Evolutionary conservation across 1,139 yeast genomes (phyloP).

Genomic region (Sugiyamaella xylanicola): DNA sequence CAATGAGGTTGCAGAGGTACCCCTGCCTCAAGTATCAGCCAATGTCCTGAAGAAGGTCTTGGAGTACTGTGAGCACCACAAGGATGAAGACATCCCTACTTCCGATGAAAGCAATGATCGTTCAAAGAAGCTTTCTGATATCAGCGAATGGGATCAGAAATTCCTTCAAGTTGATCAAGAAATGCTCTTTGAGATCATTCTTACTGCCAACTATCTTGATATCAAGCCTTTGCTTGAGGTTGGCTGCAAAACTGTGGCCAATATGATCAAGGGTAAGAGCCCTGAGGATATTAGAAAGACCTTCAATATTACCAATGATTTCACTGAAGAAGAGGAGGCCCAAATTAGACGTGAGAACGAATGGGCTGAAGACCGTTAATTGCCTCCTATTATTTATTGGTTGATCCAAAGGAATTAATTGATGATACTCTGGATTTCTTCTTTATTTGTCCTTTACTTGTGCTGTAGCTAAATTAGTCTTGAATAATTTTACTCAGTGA

Average conservation of each 20-base stretch:
- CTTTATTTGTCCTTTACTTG: no score
- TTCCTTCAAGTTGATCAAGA: constrained; percentile 97
- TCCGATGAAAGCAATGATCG: constrained; percentile 69
- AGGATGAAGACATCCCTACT: constrained; percentile 61
- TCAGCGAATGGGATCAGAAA: constrained; percentile 96
- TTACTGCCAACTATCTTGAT: constrained; percentile 94
- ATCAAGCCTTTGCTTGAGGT: constrained; percentile 91
- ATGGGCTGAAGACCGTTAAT: constrained; percentile 96
- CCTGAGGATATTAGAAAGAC: constrained; percentile 97
- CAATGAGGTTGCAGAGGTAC: constrained; percentile 76
- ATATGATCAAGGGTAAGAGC: constrained; percentile 93
- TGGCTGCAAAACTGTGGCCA: constrained; percentile 97
- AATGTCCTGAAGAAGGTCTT: constrained; percentile 86
- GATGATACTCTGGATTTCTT: neutral
- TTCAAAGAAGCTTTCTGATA: constrained; percentile 43
- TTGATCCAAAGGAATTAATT: neutral
- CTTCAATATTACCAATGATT: constrained; percentile 93
- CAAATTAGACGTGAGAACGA: constrained; percentile 97
- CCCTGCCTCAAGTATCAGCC: constrained; percentile 54
- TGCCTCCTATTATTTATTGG: neutral
- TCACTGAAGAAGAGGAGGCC: constrained; percentile 97
- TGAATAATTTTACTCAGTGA: no score
- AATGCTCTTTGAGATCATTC: constrained; percentile 93
- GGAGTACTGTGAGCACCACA: constrained; percentile 98
- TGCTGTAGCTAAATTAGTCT: no score